phyloP scores from a whole-genome alignment of 805 yeast genomes.

The Kluyveromyces lactis region DNA sequence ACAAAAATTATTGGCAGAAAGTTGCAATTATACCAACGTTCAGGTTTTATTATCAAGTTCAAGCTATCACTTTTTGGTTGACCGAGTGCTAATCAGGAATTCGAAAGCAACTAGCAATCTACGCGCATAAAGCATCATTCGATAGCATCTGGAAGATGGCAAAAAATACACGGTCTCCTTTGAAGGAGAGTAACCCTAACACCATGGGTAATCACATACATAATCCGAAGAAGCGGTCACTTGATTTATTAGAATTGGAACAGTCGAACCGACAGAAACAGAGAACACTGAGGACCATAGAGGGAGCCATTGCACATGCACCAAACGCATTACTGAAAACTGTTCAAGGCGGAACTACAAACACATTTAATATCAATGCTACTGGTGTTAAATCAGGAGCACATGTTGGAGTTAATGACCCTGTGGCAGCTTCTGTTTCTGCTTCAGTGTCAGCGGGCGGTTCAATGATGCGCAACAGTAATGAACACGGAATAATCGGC shows the following conservation, averaged over 20 bases:
- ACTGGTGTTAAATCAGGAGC: background rate
- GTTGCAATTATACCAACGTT: too few species aligned
- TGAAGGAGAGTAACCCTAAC: conserved; percentile 28
- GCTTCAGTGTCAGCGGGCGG: background rate
- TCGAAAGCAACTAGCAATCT: too few species aligned
- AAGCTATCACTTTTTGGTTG: too few species aligned
- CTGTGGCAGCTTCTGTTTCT: background rate
- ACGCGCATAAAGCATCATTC: too few species aligned
- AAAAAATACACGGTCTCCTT: conserved; percentile 20
- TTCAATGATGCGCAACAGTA: too few species aligned
- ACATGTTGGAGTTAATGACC: background rate
- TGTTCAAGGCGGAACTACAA: conserved; percentile 6
- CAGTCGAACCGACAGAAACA: conserved; percentile 14
- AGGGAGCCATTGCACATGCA: conserved; percentile 27
- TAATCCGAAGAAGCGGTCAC: conserved; percentile 18
- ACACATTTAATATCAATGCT: conserved; percentile 5
- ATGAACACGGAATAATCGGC: too few species aligned
- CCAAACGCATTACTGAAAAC: conserved; percentile 14
- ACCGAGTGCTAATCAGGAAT: too few species aligned
- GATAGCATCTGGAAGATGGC: background rate
- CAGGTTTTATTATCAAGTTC: too few species aligned
- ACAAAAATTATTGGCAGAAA: too few species aligned
- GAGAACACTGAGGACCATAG: conserved; percentile 25
- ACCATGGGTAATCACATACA: conserved; percentile 9
- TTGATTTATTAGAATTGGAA: conserved; percentile 17